phyloP scores from a whole-genome alignment of 176 grass and related monocot genomes.

The Oryza officinalis region DNA sequence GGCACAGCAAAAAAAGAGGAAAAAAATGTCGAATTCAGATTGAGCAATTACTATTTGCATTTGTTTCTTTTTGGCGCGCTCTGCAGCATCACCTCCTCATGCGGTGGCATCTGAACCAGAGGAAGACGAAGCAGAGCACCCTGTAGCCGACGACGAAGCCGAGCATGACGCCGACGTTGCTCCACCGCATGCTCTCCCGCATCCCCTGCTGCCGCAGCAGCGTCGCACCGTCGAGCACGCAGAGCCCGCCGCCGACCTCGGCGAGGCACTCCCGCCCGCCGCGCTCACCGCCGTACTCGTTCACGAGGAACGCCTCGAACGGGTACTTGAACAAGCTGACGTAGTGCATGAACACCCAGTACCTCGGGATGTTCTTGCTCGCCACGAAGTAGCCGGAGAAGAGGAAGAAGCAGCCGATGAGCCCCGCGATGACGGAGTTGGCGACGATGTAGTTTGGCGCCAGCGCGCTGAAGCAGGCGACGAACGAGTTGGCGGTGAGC shows the following conservation, averaged over 20 bases:
- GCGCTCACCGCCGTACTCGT: slow-evolving; percentile 74
- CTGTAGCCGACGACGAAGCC: slow-evolving; percentile 78
- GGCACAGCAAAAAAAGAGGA: not conserved
- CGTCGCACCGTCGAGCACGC: slow-evolving; percentile 62
- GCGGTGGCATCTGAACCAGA: slow-evolving; percentile 78
- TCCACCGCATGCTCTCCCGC: slow-evolving; percentile 74
- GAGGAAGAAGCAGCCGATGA: slow-evolving; percentile 97
- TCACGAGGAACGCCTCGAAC: slow-evolving; percentile 81
- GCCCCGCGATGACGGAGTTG: slow-evolving; percentile 70
- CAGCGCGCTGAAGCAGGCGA: slow-evolving; percentile 75
- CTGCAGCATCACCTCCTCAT: slow-evolving; percentile 48
- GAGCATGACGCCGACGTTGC: slow-evolving; percentile 74
- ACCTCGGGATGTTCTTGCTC: slow-evolving; percentile 67
- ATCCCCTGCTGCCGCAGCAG: slow-evolving; percentile 79
- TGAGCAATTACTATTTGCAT: slow-evolving; percentile 36
- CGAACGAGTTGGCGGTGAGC: slow-evolving; percentile 85
- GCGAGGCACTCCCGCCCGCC: slow-evolving; percentile 66
- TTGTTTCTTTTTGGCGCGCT: not conserved
- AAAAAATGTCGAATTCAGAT: slow-evolving; percentile 16
- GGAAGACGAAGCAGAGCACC: slow-evolving; percentile 77
- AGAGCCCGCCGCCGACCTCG: slow-evolving; percentile 28
- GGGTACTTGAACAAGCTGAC: slow-evolving; percentile 94
- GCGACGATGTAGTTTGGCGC: slow-evolving; percentile 91
- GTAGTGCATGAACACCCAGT: slow-evolving; percentile 99
- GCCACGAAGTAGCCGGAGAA: slow-evolving; percentile 97